Evolutionary conservation across 73 alveolate species (phyloP).

Genomic region (Durusdinium trenchii): DNA sequence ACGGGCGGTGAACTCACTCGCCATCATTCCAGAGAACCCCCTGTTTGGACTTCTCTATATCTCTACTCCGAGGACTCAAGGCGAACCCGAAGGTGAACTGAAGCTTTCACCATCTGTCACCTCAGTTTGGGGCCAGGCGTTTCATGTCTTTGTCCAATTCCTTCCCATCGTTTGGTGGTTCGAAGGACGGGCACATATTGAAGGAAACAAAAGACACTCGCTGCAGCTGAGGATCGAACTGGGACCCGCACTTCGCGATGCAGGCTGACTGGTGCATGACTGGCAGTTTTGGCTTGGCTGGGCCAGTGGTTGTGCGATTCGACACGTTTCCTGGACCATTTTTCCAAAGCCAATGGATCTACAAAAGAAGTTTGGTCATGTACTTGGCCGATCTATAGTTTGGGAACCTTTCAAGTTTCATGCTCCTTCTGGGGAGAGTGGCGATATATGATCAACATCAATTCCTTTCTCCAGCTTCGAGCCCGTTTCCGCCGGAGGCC

Average conservation of each 20-base stretch:
- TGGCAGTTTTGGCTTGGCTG: background rate
- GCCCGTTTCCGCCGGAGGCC: background rate
- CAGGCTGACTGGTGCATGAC: background rate
- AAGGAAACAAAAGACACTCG: too few species aligned
- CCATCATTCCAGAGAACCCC: too few species aligned
- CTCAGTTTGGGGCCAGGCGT: background rate
- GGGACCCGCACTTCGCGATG: slow-evolving; percentile 38
- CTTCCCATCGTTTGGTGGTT: background rate
- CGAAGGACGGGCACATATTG: too few species aligned
- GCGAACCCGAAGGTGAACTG: too few species aligned
- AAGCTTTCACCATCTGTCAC: background rate
- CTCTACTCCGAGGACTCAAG: too few species aligned
- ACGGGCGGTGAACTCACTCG: too few species aligned
- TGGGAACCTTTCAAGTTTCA: too few species aligned
- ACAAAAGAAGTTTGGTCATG: too few species aligned
- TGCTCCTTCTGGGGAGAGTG: background rate
- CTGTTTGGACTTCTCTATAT: too few species aligned
- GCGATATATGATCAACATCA: background rate
- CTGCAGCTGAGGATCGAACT: slow-evolving; percentile 22
- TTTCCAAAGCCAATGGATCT: background rate
- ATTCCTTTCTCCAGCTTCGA: background rate
- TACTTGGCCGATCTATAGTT: too few species aligned
- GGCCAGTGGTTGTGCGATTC: background rate
- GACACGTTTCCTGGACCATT: background rate
- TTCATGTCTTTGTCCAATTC: background rate